phyloP scores from a whole-genome alignment of 2,329 filamentous ascomycete genomes.

The Exophiala sp. region DNA sequence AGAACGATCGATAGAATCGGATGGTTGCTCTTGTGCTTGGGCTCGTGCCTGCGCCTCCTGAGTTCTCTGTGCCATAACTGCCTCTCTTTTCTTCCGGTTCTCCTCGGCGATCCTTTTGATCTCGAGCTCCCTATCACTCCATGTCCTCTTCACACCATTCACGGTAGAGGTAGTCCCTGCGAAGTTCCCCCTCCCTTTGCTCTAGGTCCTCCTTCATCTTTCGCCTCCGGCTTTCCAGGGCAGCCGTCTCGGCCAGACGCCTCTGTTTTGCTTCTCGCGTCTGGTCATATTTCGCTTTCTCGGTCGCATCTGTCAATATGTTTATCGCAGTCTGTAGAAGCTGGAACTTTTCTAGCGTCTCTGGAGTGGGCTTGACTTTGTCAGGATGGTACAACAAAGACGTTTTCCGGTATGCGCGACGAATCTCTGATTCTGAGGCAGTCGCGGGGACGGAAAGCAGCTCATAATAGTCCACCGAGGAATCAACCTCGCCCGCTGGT shows the following conservation, averaged over 20 bases:
- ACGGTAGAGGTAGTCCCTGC: conserved; percentile 16
- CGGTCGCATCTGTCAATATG: conserved; percentile 64
- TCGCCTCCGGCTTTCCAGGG: conserved; percentile 66
- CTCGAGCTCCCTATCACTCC: conserved; percentile 49
- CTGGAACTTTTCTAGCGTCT: conserved; percentile 75
- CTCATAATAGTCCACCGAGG: conserved; percentile 69
- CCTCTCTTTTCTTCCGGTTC: conserved; percentile 45
- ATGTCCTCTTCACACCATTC: conserved; percentile 55
- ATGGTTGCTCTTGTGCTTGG: conserved; percentile 33
- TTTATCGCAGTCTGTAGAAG: conserved; percentile 80
- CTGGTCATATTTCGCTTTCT: conserved; percentile 72
- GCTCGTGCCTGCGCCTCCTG: conserved; percentile 34
- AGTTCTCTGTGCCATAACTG: conserved; percentile 42
- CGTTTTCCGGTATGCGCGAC: conserved; percentile 75
- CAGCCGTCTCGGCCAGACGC: conserved; percentile 63
- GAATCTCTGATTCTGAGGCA: conserved; percentile 66
- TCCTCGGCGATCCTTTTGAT: conserved; percentile 50
- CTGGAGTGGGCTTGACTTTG: conserved; percentile 65
- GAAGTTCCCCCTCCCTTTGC: conserved; percentile 52
- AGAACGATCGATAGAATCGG: conserved; percentile 45
- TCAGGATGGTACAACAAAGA: conserved; percentile 92
- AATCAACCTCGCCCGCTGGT: conserved; percentile 52
- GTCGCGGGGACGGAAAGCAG: conserved; percentile 60
- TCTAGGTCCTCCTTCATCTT: conserved; percentile 84
- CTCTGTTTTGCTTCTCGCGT: conserved; percentile 65